Evolutionary conservation across 768 basidiomycete genomes (phyloP).

Genomic region (Xerocomellus intermedius): DNA sequence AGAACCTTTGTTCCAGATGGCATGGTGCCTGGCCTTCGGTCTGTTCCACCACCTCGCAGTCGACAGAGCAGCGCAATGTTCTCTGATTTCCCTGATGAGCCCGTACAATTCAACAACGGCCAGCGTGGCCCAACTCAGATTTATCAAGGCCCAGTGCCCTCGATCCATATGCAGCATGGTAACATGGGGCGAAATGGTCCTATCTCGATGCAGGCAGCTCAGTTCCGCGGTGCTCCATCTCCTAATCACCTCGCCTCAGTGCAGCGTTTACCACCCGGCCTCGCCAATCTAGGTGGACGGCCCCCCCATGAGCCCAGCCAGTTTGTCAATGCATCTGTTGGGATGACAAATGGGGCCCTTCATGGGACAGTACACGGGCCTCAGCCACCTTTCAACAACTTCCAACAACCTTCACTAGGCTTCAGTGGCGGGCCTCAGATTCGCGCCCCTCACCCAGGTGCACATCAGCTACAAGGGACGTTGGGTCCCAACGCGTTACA

Average conservation of each 20-base stretch:
- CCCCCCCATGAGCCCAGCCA: constrained; percentile 78
- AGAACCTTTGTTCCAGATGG: constrained; percentile 80
- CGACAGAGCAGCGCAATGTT: constrained; percentile 55
- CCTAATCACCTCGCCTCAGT: constrained; percentile 50
- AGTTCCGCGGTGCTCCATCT: constrained; percentile 70
- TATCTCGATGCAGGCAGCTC: constrained; percentile 56
- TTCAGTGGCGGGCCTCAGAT: constrained; percentile 44
- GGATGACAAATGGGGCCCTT: constrained; percentile 46
- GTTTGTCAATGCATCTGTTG: constrained; percentile 43
- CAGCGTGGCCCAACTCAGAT: constrained; percentile 60
- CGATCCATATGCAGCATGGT: constrained; percentile 54
- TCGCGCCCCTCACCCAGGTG: constrained; percentile 48
- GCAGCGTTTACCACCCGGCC: constrained; percentile 73
- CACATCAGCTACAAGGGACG: constrained; percentile 49
- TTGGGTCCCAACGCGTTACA: constrained; percentile 49
- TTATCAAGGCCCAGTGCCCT: constrained; percentile 48
- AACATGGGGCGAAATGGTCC: constrained; percentile 48
- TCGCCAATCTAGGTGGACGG: constrained; percentile 79
- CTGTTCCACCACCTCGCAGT: constrained; percentile 58
- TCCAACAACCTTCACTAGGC: constrained; percentile 43
- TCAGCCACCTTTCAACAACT: constrained; percentile 55
- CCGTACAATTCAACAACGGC: constrained; percentile 55
- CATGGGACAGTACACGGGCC: constrained; percentile 47
- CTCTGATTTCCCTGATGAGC: constrained; percentile 63
- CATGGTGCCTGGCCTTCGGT: constrained; percentile 80